These are phyloP conservation scores for Glonium stellatum DNA, from an alignment of 495 filamentous ascomycete genomes.

Conservation along the genomic window DNA sequence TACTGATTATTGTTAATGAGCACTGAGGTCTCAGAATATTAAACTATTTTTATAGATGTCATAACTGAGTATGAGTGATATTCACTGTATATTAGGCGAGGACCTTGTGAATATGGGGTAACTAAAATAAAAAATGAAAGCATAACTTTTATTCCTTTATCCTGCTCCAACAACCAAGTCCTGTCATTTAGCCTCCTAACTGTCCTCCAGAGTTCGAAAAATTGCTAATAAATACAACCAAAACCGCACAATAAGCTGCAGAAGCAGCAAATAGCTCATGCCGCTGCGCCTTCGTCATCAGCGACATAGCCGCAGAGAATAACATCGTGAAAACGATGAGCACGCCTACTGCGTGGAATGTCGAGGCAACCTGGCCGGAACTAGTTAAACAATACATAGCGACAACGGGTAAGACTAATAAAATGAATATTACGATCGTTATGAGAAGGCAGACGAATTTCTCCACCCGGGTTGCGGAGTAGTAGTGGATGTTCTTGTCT, in stretches of 20 bases:
- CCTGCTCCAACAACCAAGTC: too few species aligned
- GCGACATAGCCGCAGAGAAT: slow-evolving; percentile 35
- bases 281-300: slow-evolving; percentile 37
- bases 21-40: too few species aligned
- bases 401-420: slow-evolving; percentile 37
- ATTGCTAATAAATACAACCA: slow-evolving; percentile 33
- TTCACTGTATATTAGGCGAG: too few species aligned
- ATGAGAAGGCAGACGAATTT: slow-evolving; percentile 29
- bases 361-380: slow-evolving; percentile 5
- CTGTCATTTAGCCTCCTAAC: too few species aligned
- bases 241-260: slow-evolving; percentile 37
- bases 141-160: too few species aligned
- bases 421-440: slow-evolving; percentile 10
- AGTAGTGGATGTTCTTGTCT: slow-evolving; percentile 33
- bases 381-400: slow-evolving; percentile 29
- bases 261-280: slow-evolving; percentile 43
- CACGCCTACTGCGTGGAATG: neutral
- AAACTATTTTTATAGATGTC: too few species aligned
- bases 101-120: too few species aligned
- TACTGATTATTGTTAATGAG: too few species aligned
- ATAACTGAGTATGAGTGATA: too few species aligned
- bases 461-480: slow-evolving; percentile 27
- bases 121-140: too few species aligned
- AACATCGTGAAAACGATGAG: slow-evolving; percentile 5
- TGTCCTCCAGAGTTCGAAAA: slow-evolving; percentile 2